A percentile compares a stretch with the other conserved stretches of the same genome.
phyloP scores from a whole-genome alignment of 257 asterid species.

The Leptodermis oblonga region DNA sequence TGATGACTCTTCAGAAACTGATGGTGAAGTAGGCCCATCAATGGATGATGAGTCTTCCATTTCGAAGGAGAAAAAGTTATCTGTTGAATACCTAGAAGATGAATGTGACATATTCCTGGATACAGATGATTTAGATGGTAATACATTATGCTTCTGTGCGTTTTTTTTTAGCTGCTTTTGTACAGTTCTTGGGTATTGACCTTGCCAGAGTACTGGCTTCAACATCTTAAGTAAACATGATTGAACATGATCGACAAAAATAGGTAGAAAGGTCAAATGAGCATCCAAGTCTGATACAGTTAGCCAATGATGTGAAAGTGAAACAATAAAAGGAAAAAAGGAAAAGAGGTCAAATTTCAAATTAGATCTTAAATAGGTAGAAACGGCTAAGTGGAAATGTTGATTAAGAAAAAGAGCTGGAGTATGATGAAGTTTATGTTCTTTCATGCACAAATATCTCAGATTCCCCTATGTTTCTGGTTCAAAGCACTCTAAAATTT shows the following conservation, averaged over 20 bases:
- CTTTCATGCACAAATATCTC: background rate
- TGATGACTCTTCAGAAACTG: constrained; percentile 38
- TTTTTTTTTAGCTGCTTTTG: background rate
- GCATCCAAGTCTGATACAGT: constrained; percentile 3
- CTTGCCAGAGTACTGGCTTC: background rate
- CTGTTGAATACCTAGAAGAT: constrained; percentile 71
- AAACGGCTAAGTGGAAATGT: background rate
- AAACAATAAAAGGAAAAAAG: background rate
- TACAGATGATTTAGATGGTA: constrained; percentile 77
- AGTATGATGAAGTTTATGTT: background rate
- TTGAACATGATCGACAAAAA: background rate
- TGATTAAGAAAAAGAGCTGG: constrained; percentile 2
- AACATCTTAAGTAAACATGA: background rate
- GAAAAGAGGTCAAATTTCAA: background rate
- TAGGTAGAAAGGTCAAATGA: background rate
- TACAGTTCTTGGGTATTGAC: background rate
- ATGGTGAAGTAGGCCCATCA: constrained; percentile 25
- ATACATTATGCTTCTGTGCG: background rate
- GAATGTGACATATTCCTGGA: constrained; percentile 51
- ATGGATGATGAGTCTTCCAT: constrained; percentile 25
- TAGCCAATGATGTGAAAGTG: background rate
- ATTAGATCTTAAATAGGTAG: background rate
- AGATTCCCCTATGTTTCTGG: background rate
- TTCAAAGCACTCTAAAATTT: background rate
- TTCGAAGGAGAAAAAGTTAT: constrained; percentile 40